These are phyloP conservation scores for Ascocoryne sarcoides DNA, from an alignment of 2,329 filamentous ascomycete species.

Conservation along the genomic window DNA sequence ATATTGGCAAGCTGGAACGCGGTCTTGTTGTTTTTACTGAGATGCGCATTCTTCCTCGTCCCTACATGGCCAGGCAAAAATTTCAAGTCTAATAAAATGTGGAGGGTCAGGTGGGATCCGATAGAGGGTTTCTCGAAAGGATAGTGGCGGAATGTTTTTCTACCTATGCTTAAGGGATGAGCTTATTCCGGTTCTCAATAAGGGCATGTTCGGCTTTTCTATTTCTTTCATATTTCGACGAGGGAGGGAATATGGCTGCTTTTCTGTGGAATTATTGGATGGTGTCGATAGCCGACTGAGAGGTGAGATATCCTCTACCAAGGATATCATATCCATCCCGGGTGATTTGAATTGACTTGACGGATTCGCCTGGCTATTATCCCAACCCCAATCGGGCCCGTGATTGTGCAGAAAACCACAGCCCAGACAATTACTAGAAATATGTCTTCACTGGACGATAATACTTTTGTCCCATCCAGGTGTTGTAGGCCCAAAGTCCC, in stretches of 20 bases:
- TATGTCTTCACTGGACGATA: constrained; percentile 26
- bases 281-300: too few relatives aligned
- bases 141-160: too few relatives aligned
- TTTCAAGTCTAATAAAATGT: neutral
- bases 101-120: too few relatives aligned
- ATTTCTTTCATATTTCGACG: too few relatives aligned
- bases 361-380: constrained; percentile 31
- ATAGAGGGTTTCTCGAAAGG: too few relatives aligned
- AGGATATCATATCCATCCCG: too few relatives aligned
- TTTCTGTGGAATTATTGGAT: too few relatives aligned
- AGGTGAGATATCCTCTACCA: too few relatives aligned
- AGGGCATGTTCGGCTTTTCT: too few relatives aligned
- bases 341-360: neutral
- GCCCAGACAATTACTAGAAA: constrained; percentile 49
- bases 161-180: too few relatives aligned
- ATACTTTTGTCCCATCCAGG: neutral
- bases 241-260: too few relatives aligned
- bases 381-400: constrained; percentile 42
- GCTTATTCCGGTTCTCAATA: too few relatives aligned
- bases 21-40: neutral
- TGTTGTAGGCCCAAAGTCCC: constrained; percentile 23
- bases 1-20: neutral
- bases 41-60: neutral
- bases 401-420: constrained; percentile 45
- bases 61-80: neutral